Percentiles rank a stretch among this genome's conserved stretches.
Conservation (phyloP, 2,329 filamentous ascomycete genomes). For the Epicoccum nigrum region DNA sequence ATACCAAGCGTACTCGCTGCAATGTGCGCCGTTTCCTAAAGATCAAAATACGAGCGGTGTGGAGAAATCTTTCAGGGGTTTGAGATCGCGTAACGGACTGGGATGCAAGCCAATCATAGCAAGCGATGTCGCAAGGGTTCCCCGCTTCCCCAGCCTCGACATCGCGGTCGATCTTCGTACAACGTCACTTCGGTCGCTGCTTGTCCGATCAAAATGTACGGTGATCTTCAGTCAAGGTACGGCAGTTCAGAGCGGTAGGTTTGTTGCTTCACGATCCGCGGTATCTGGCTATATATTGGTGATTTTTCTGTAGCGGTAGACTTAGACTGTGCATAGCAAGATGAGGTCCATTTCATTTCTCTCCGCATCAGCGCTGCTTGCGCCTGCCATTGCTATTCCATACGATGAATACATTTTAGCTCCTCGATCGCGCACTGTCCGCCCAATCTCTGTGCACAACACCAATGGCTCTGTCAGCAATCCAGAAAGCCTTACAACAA, state of each 20-base stretch:
- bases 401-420: conserved; percentile 53
- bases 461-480: conserved; percentile 49
- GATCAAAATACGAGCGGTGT: not conserved
- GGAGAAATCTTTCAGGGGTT: not conserved
- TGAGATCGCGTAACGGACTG: no score
- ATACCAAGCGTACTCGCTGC: no score
- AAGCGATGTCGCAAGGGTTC: not conserved
- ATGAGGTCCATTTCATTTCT: conserved; percentile 3
- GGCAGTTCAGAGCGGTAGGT: conserved; percentile 3
- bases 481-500: conserved; percentile 40
- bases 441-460: conserved; percentile 44
- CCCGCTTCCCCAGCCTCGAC: conserved; percentile 11
- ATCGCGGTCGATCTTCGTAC: not conserved
- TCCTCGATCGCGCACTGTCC: conserved; percentile 44
- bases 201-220: conserved; percentile 4
- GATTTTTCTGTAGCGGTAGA: not conserved
- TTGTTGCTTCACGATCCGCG: not conserved
- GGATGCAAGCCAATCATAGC: not conserved
- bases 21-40: not conserved
- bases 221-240: not conserved
- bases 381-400: conserved; percentile 17
- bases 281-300: not conserved
- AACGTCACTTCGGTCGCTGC: conserved; percentile 15
- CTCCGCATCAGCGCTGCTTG: conserved; percentile 1
- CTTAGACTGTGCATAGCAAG: not conserved